These are phyloP conservation scores for Ceratobasidium sp. DNA, from an alignment of 1,284 basidiomycete genomes.

Conservation along the genomic window DNA sequence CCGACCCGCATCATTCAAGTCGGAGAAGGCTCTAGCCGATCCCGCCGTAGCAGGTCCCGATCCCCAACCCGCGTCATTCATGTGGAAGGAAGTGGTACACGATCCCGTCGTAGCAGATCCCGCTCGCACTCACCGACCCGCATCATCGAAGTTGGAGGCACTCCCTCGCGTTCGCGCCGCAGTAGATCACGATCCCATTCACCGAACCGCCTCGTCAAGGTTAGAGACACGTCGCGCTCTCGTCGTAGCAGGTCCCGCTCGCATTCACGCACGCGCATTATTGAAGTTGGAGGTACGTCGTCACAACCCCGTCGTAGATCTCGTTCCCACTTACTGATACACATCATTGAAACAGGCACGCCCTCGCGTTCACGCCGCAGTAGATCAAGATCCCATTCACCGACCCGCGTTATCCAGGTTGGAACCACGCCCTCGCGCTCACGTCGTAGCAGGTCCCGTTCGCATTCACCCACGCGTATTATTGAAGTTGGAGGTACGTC, in stretches of 20 bases:
- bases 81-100: not conserved
- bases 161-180: not conserved
- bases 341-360: not conserved
- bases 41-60: conserved; percentile 7
- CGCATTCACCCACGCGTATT: conserved; percentile 1
- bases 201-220: conserved; percentile 9
- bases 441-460: conserved; percentile 8
- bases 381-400: not conserved
- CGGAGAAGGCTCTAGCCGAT: not conserved
- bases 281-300: not conserved
- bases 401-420: conserved; percentile 17
- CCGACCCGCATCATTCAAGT: conserved; percentile 22
- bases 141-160: not conserved
- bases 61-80: conserved; percentile 1
- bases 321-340: conserved; percentile 3
- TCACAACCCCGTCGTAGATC: not conserved
- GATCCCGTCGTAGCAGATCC: not conserved
- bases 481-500: not conserved
- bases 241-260: conserved; percentile 13
- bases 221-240: conserved; percentile 4
- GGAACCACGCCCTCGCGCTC: conserved; percentile 2
- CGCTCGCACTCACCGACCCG: conserved; percentile 18
- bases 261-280: not conserved
- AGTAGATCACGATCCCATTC: not conserved
- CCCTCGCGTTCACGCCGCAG: not conserved